These are phyloP conservation scores for Croton laevigatus DNA, from an alignment of 441 rosid genomes.

Conservation along the genomic window DNA sequence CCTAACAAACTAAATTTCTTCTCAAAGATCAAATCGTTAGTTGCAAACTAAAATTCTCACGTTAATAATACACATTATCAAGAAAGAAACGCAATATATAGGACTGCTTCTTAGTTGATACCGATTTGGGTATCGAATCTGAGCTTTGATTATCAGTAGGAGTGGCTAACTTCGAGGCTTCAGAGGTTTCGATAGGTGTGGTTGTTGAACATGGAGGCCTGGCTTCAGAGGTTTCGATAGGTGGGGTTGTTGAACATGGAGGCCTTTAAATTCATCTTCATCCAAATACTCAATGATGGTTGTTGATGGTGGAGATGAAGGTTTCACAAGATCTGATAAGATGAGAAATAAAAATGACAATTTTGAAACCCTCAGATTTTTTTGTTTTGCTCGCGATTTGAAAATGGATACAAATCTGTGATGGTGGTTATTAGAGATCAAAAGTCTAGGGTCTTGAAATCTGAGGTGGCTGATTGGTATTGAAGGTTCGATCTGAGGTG, in stretches of 20 bases:
- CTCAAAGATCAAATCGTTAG: slow-evolving; percentile 71
- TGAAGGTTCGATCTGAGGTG: too few species aligned
- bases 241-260: slow-evolving; percentile 42
- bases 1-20: slow-evolving; percentile 89
- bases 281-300: slow-evolving; percentile 74
- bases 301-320: slow-evolving; percentile 28
- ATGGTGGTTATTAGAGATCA: too few species aligned
- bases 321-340: slow-evolving; percentile 28
- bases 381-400: too few species aligned
- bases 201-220: too few species aligned
- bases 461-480: too few species aligned
- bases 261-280: slow-evolving; percentile 92
- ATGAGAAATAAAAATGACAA: too few species aligned
- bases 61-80: slow-evolving; percentile 52
- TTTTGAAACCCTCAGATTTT: too few species aligned
- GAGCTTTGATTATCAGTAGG: slow-evolving; percentile 32
- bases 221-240: too few species aligned
- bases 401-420: too few species aligned
- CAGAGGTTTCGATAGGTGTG: slow-evolving; percentile 27
- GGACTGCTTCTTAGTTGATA: slow-evolving; percentile 32
- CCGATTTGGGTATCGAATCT: slow-evolving; percentile 15
- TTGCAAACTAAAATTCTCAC: slow-evolving; percentile 77
- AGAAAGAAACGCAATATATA: slow-evolving; percentile 51
- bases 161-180: slow-evolving; percentile 31
- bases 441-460: too few species aligned